Base-by-base conservation (phyloP, 129 eudicot species). In the Ambrosia artemisiifolia region DNA sequence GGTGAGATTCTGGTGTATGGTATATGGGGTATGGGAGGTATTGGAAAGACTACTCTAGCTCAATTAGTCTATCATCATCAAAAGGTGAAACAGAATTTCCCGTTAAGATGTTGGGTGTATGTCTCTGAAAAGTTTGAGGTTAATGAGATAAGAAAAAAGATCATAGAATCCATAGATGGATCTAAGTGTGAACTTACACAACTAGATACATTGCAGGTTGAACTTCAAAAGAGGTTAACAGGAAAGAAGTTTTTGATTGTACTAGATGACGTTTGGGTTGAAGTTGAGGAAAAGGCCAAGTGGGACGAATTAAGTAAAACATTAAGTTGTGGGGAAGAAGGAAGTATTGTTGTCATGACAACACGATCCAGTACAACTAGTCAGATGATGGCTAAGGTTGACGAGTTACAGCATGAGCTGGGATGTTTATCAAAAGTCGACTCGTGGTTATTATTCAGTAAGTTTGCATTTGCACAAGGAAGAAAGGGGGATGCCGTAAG, bases 251-350 rank as follows among this genome's bases (percentile, higher is more conserved):
- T 75, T 53, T 63, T 80, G 6, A 69, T 74, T 40, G 84, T 80
- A 51, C 40, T 69, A 12, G 84, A 81, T 70, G 84, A 81, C 13
- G 78, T 81, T 13, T 75, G 81, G 84, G 70, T 53, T 2, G 84
- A 81, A 4, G 78, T 70, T 19, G 60, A 44, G 32, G 44, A 61
- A 11, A 32, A 11, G 11, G 46, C 18, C 33, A 70, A 61, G 53
- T 81, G 81, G 84, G 18, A 32, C 1, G 65, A 81, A 0, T 54
- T 81, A 60, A 16, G 69, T 14, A 71, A 70, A 33, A 38, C 69
- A 54, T 42, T 80, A 8, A 53, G 33, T 11, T 42, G 74, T n/a
- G 81, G 84, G 32, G 68, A 63, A 5, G 12, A 55, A 30, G 78
- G 74, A 11, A 75, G 81, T 30, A 43, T 11, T 8, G 57, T 80